Evolutionary conservation across 2,329 filamentous ascomycete genomes (phyloP).

Genomic region (Teratosphaeria destructans): DNA sequence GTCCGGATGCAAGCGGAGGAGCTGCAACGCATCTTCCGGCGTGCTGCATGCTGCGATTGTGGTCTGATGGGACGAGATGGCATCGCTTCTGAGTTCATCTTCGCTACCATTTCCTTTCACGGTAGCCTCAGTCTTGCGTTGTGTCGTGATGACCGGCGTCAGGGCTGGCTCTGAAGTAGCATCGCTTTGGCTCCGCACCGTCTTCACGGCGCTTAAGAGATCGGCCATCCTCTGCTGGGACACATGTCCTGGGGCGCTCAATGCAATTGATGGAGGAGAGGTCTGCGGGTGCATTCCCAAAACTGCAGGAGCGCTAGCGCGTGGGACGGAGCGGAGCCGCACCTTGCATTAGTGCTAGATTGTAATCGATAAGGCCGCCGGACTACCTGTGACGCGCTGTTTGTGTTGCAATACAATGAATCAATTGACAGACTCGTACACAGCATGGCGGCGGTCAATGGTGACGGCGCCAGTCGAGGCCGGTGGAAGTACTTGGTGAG

Average conservation of each 20-base stretch:
- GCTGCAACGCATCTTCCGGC: slow-evolving; percentile 21
- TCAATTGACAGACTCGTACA: neutral
- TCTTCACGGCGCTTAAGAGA: slow-evolving; percentile 39
- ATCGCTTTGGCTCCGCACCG: slow-evolving; percentile 17
- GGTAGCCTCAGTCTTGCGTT: neutral
- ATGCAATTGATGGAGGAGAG: neutral
- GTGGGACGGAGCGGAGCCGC: neutral
- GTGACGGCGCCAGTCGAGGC: slow-evolving; percentile 1
- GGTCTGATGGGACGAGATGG: neutral
- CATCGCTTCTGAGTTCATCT: neutral
- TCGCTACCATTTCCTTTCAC: neutral
- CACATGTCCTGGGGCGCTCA: slow-evolving; percentile 7
- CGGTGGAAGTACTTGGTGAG: slow-evolving; percentile 58
- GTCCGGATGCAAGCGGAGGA: slow-evolving; percentile 32
- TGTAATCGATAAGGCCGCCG: slow-evolving; percentile 26
- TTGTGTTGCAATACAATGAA: neutral
- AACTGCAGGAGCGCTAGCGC: neutral
- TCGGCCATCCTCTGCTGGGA: slow-evolving; percentile 34
- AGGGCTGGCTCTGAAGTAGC: neutral
- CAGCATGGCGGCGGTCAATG: neutral
- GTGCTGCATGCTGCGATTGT: neutral
- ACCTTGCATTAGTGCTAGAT: neutral
- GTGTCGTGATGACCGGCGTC: neutral
- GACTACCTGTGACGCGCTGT: neutral
- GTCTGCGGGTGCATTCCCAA: neutral